Conservation (phyloP, 805 yeast species). For the Metschnikowia picachoensis region DNA sequence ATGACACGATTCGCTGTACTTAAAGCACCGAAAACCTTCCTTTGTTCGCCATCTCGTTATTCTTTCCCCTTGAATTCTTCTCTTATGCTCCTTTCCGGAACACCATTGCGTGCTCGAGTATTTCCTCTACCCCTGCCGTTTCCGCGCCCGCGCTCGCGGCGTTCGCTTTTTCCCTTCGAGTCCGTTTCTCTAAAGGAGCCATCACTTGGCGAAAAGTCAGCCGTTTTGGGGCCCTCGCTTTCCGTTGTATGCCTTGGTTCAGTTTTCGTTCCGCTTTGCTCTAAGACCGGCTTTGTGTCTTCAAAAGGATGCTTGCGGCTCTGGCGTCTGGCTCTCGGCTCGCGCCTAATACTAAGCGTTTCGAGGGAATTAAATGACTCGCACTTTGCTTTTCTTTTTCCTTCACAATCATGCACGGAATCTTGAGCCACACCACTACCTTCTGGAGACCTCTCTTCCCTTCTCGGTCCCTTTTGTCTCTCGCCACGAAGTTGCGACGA, state of each 20-base stretch:
- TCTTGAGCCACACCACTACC: too few relatives aligned
- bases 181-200: neutral
- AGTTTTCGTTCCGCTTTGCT: neutral
- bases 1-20: too few relatives aligned
- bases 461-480: too few relatives aligned
- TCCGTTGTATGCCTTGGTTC: neutral
- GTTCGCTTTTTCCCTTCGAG: slow-evolving; percentile 11
- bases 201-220: neutral
- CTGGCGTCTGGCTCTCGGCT: neutral
- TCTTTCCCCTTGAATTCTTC: slow-evolving; percentile 15
- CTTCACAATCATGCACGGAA: too few relatives aligned
- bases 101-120: neutral
- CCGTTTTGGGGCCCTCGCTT: neutral
- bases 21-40: slow-evolving; percentile 11
- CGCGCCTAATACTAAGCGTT: neutral
- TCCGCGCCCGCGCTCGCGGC: slow-evolving; percentile 11
- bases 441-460: too few relatives aligned
- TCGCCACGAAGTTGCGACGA: too few relatives aligned
- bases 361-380: neutral
- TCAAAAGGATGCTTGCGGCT: neutral
- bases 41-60: neutral
- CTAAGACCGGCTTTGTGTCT: neutral
- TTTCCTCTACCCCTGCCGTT: slow-evolving; percentile 14
- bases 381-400: too few relatives aligned
- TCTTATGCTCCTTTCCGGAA: slow-evolving; percentile 13